A percentile compares a stretch with the other conserved stretches of the same genome.
Evolutionary conservation across 169 alveolate genomes (phyloP).

Genomic region (Plasmodium vinckei): DNA sequence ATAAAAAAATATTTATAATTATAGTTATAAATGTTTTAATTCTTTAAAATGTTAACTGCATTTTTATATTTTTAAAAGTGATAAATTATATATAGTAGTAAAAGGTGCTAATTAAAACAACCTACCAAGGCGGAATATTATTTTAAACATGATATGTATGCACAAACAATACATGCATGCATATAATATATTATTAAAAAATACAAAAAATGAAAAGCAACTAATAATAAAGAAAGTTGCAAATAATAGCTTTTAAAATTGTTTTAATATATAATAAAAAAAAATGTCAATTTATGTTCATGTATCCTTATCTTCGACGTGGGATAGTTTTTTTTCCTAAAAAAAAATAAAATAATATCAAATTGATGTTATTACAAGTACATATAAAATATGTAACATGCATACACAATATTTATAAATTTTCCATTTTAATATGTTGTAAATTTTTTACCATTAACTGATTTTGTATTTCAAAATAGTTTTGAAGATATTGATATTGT

Average conservation of each 20-base stretch:
- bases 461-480: slow-evolving; percentile 57
- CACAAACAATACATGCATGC: neutral
- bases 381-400: too few relatives aligned
- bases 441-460: slow-evolving; percentile 27
- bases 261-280: neutral
- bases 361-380: too few relatives aligned
- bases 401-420: too few relatives aligned
- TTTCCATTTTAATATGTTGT: too few relatives aligned
- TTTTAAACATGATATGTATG: neutral
- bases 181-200: neutral
- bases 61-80: neutral
- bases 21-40: neutral
- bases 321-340: neutral
- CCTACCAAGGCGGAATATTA: neutral
- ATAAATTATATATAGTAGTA: neutral
- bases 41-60: neutral
- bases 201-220: neutral
- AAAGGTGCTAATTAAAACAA: neutral
- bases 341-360: neutral
- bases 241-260: too few relatives aligned
- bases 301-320: neutral
- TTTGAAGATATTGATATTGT: slow-evolving; percentile 66
- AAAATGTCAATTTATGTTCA: neutral
- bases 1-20: slow-evolving; percentile 18
- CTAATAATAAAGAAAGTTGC: too few relatives aligned